Evolutionary conservation across 352 stramenopile genomes (phyloP).

Genomic region (Phytophthora multivora): DNA sequence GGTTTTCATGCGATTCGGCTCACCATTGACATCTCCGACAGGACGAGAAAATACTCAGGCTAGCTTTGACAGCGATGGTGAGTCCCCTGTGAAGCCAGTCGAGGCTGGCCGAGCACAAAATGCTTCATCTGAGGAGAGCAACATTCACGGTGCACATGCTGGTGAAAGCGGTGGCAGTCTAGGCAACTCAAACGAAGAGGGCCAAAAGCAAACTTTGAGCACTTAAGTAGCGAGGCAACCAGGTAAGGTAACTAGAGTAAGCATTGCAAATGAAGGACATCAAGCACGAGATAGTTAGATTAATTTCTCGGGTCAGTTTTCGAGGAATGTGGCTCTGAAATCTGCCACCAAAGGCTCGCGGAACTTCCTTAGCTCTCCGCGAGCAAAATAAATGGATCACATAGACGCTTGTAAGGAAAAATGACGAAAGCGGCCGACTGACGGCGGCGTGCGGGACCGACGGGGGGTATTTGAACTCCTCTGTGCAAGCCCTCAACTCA

Average conservation of each 20-base stretch:
- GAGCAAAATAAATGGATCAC: constrained; percentile 26
- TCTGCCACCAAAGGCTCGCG: constrained; percentile 19
- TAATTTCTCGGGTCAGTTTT: constrained; percentile 35
- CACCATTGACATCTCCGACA: constrained; percentile 47
- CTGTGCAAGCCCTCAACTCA: constrained; percentile 60
- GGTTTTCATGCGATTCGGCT: constrained; percentile 57
- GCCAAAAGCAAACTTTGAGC: background rate
- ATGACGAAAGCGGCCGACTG: constrained; percentile 37
- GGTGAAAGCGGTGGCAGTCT: background rate
- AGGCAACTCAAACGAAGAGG: background rate
- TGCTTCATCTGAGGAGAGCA: background rate
- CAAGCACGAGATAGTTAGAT: constrained; percentile 30
- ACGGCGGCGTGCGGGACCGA: constrained; percentile 27
- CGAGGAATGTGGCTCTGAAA: constrained; percentile 21
- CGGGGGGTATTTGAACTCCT: constrained; percentile 33
- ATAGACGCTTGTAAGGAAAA: constrained; percentile 20
- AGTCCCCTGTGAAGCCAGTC: constrained; percentile 8
- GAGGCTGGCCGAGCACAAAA: background rate
- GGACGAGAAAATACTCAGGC: constrained; percentile 5
- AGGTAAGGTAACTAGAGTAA: background rate
- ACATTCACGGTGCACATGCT: background rate
- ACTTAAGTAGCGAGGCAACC: too few relatives aligned
- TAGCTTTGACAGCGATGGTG: constrained; percentile 16
- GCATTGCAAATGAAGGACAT: constrained; percentile 4
- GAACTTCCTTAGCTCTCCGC: background rate